phyloP scores from a whole-genome alignment of 257 asterid genomes.

The Capsicum rhomboideum region DNA sequence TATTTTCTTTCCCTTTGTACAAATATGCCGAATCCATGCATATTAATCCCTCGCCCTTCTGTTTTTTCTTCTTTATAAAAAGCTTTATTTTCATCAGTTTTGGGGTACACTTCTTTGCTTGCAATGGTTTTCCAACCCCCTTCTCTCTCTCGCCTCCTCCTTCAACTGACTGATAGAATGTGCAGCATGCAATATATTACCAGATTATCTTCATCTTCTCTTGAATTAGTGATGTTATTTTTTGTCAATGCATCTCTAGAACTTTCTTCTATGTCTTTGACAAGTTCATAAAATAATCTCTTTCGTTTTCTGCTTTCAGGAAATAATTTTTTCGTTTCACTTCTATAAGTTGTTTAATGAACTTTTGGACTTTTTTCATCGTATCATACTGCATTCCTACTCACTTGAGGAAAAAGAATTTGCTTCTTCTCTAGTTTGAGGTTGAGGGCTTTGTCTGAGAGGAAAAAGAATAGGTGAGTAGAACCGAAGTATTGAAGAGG shows the following conservation, averaged over 20 bases:
- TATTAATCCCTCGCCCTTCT: not conserved
- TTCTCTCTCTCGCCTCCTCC: not conserved
- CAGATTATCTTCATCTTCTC: not conserved
- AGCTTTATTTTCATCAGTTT: not conserved
- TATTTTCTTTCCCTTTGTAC: not conserved
- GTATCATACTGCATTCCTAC: not conserved
- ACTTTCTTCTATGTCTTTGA: not conserved
- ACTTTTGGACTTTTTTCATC: not conserved
- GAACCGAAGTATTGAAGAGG: not conserved
- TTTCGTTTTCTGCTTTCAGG: not conserved
- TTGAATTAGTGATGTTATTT: not conserved
- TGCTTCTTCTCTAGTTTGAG: not conserved
- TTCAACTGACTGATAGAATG: not conserved
- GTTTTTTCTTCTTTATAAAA: not conserved
- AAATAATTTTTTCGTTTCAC: not conserved
- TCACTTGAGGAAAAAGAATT: not conserved
- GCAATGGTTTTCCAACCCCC: not conserved
- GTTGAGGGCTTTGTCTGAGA: not conserved
- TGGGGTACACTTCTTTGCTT: not conserved
- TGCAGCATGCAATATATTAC: not conserved
- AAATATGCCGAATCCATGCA: not conserved
- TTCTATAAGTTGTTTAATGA: not conserved
- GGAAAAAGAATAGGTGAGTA: not conserved
- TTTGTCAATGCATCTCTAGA: not conserved
- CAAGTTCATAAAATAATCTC: not conserved